Conservation (phyloP, 225 moss, liverwort and hornwort species). For the Sphagnum tenellum region DNA sequence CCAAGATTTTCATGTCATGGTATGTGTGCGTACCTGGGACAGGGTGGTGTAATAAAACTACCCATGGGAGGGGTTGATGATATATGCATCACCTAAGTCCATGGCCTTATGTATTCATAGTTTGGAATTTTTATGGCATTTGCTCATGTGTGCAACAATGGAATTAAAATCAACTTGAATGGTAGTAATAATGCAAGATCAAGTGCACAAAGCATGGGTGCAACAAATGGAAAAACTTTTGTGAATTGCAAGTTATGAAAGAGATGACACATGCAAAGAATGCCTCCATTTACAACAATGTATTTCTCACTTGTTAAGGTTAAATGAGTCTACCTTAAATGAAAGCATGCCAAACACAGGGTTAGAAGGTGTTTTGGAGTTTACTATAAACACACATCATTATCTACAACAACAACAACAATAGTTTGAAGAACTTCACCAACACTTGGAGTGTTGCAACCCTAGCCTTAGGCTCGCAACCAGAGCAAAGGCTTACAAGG, state of each 20-base stretch:
- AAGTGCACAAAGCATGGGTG: conserved; percentile 68
- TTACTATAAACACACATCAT: conserved; percentile 24
- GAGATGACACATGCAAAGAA: conserved; percentile 72
- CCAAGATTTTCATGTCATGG: no score
- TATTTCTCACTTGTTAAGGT: conserved; percentile 46
- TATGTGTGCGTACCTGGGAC: no score
- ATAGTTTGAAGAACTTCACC: conserved; percentile 43
- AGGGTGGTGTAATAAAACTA: no score
- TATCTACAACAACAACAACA: conserved; percentile 53
- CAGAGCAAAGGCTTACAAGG: no score
- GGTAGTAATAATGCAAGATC: conserved; percentile 47
- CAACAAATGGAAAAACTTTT: conserved; percentile 60
- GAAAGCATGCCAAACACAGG: conserved; percentile 20
- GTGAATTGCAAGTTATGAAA: conserved; percentile 51
- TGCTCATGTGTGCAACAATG: conserved; percentile 46
- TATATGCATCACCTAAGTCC: no score
- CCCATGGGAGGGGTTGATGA: no score
- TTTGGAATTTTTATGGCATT: conserved; percentile 51
- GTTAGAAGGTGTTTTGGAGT: conserved; percentile 1
- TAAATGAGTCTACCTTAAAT: conserved; percentile 29
- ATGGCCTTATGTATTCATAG: conserved; percentile 20
- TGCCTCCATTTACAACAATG: conserved; percentile 44
- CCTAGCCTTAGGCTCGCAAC: no score
- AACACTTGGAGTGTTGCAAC: conserved; percentile 66
- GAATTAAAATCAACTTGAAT: conserved; percentile 64